Evolutionary conservation across 1,284 basidiomycete species (phyloP).

Genomic region (Jaminaea rosea): DNA sequence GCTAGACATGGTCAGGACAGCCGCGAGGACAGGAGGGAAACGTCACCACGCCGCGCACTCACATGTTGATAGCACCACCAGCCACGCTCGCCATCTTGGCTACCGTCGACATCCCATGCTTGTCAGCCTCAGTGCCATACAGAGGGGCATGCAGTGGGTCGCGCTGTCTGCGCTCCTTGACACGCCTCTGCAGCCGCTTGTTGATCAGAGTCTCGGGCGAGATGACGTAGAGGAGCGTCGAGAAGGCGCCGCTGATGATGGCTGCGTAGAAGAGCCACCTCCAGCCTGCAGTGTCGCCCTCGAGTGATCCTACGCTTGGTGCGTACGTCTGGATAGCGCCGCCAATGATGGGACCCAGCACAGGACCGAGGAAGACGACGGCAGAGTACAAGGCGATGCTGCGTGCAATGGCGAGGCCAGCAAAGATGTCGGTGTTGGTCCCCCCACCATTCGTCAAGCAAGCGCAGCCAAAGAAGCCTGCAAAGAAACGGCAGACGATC

Average conservation of each 20-base stretch:
- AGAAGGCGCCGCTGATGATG: conserved; percentile 1
- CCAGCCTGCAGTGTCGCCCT: conserved; percentile 1
- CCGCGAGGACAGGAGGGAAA: conserved; percentile 56
- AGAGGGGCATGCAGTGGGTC: conserved; percentile 10
- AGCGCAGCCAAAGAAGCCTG: conserved; percentile 6
- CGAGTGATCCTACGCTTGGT: conserved; percentile 6
- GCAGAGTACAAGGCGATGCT: conserved; percentile 8
- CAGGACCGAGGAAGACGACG: conserved; percentile 2
- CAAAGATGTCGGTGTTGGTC: conserved; percentile 6
- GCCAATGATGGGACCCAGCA: conserved; percentile 4
- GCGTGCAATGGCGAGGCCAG: neutral
- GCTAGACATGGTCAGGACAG: too few species aligned
- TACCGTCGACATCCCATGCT: neutral
- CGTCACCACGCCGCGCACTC: too few species aligned
- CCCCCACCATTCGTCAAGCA: conserved; percentile 9
- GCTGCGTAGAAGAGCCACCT: conserved; percentile 6
- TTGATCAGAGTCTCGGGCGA: conserved; percentile 19
- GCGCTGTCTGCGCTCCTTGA: conserved; percentile 8
- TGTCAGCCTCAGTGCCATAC: neutral
- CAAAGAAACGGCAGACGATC: conserved; percentile 6
- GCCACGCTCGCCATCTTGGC: neutral
- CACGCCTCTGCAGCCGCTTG: conserved; percentile 12
- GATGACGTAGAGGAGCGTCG: neutral
- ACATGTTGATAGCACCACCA: conserved; percentile 12
- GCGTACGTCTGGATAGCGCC: neutral